Percentiles rank a stretch among this genome's conserved stretches.
Conservation (phyloP, 495 filamentous ascomycete species). For the Talaromyces liani region DNA sequence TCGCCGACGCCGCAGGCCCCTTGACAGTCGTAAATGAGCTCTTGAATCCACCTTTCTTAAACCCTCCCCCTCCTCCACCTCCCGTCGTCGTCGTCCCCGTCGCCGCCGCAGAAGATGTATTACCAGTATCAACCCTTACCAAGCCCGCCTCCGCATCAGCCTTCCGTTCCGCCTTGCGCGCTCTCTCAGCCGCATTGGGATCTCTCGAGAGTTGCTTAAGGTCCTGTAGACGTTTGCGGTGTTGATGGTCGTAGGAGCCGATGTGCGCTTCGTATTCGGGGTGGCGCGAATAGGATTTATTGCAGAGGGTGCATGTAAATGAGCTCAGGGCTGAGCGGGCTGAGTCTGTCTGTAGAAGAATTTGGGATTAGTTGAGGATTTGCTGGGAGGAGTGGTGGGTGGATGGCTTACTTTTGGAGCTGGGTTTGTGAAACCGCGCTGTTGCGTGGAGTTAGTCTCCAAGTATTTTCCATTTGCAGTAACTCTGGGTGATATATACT, state of each 20-base stretch:
- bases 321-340: constrained; percentile 81
- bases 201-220: constrained; percentile 55
- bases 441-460: not conserved
- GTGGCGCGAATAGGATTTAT: constrained; percentile 53
- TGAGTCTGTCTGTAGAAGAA: constrained; percentile 59
- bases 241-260: constrained; percentile 54
- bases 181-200: constrained; percentile 50
- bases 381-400: not conserved
- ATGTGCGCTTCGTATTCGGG: constrained; percentile 59
- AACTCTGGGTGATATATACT: not conserved
- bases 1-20: constrained; percentile 18
- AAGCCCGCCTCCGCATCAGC: constrained; percentile 49
- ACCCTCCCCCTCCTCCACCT: constrained; percentile 31
- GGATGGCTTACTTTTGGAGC: constrained; percentile 35
- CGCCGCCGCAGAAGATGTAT: constrained; percentile 9
- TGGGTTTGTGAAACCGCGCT: constrained; percentile 44
- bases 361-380: not conserved
- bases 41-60: constrained; percentile 59
- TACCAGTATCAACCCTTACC: constrained; percentile 23
- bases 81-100: constrained; percentile 11
- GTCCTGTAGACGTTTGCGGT: constrained; percentile 56
- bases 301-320: constrained; percentile 69
- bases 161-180: constrained; percentile 63
- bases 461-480: too few species aligned
- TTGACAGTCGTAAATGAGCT: constrained; percentile 50